Base-by-base conservation (phyloP, 106 monocot genomes). In the Amphibolis antarctica region DNA sequence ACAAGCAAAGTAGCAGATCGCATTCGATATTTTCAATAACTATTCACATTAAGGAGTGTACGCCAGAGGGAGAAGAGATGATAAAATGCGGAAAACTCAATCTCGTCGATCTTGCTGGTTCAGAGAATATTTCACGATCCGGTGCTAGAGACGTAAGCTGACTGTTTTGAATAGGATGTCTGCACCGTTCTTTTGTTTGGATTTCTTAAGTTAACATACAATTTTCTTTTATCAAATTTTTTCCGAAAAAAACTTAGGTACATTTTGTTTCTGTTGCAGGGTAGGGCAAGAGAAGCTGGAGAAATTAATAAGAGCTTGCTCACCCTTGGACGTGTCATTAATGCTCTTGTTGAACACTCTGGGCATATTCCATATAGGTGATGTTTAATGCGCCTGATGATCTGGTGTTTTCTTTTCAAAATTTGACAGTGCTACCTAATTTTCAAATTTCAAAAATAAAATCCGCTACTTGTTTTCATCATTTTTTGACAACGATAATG, bases 271-370 rank as follows among this genome's bases (percentile, higher is more conserved):
- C 45, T 65, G 67, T 63, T 81, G 20, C 86, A 94, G 93, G 93
- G 89, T 10, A 81, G 93, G 73, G 89, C 93, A 72, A 83, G 93
- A 66, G 93, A 94, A 75, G 89, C 93, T 53, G 93, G 93, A 66
- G 93, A 89, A 68, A 94, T 94, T 26, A 94, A 94, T 62, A 94
- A 89, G 79, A 94, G 93, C 60, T 78, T 94, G 69, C 81, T 94
- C 36, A 94, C 93, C 36, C 93, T 94, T 69, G 93, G 93, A 15
- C 89, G 93, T 66, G 89, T 94, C 20, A 94, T 94, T 54, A 94
- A 94, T 69, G 73, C 93, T 62, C 88, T 94, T 65, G 89, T 94
- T 42, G 93, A 94, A 55, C 89, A 94, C 64, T 89, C 93, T 72
- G 77, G 77, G 43, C 93, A 94, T 67, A 67, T 94, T 71, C 93